These are phyloP conservation scores for Lepiota venenata DNA, from an alignment of 768 basidiomycete genomes.

Conservation along the genomic window DNA sequence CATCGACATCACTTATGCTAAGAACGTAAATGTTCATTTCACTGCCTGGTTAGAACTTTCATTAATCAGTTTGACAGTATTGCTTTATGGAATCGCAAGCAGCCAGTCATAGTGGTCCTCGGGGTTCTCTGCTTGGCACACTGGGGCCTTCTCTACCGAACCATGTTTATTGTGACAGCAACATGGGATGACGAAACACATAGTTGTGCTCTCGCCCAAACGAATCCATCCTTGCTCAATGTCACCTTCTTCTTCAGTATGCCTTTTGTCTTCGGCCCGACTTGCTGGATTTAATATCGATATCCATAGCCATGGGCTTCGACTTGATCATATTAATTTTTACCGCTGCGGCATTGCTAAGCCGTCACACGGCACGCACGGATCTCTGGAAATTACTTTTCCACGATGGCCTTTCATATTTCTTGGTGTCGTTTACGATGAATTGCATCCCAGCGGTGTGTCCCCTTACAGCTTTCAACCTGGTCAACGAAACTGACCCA, in stretches of 20 bases:
- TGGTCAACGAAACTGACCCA: not conserved
- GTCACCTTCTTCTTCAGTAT: conserved; percentile 69
- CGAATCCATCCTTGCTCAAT: conserved; percentile 55
- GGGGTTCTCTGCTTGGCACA: conserved; percentile 56
- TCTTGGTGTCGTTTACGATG: conserved; percentile 59
- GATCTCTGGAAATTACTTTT: conserved; percentile 70
- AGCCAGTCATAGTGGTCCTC: conserved; percentile 45
- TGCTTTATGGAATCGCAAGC: conserved; percentile 66
- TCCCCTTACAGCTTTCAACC: conserved; percentile 9
- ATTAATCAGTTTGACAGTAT: conserved; percentile 35
- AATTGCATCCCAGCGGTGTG: conserved; percentile 68
- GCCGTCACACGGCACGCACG: conserved; percentile 49
- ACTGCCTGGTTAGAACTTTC: conserved; percentile 4
- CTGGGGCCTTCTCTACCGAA: conserved; percentile 65
- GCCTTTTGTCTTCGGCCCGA: conserved; percentile 20
- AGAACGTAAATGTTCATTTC: conserved; percentile 46
- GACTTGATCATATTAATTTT: conserved; percentile 58
- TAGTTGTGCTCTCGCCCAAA: conserved; percentile 49
- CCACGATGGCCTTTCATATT: conserved; percentile 71
- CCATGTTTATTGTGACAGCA: conserved; percentile 65
- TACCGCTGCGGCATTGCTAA: conserved; percentile 50
- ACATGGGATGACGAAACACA: conserved; percentile 39
- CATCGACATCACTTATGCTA: conserved; percentile 67
- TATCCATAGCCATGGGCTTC: conserved; percentile 60
- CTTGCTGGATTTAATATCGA: not conserved